A percentile compares a stretch with the other conserved stretches of the same genome.
phyloP scores from a whole-genome alignment of 2,329 filamentous ascomycete genomes.

The Neophaeococcomyces mojaviensis region DNA sequence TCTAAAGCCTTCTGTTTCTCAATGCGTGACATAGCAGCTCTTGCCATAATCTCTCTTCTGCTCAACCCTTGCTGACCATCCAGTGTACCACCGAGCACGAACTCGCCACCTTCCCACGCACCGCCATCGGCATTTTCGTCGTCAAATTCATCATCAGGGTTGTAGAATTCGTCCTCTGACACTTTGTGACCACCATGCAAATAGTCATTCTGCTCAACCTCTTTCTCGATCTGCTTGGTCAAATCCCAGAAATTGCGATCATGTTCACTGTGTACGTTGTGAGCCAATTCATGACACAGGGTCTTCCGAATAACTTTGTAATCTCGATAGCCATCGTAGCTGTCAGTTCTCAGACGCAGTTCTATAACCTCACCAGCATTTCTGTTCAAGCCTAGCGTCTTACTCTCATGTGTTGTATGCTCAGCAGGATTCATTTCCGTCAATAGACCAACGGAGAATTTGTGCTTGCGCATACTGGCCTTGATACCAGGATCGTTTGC shows the following conservation, averaged over 20 bases:
- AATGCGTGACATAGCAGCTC: conserved; percentile 62
- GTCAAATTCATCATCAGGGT: conserved; percentile 41
- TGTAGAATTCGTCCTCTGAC: conserved; percentile 52
- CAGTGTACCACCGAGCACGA: conserved; percentile 56
- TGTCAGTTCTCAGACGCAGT: conserved; percentile 82
- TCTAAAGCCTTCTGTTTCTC: conserved; percentile 37
- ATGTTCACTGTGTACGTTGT: conserved; percentile 81
- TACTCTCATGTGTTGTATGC: conserved; percentile 74
- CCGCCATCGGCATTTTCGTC: conserved; percentile 59
- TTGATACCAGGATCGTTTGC: conserved; percentile 79
- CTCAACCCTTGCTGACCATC: conserved; percentile 46
- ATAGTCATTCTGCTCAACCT: conserved; percentile 77
- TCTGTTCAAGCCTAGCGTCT: conserved; percentile 77
- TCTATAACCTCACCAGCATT: conserved; percentile 88
- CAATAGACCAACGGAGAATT: conserved; percentile 74
- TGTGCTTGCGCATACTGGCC: conserved; percentile 72
- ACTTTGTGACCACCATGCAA: conserved; percentile 60
- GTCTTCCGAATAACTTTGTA: conserved; percentile 88
- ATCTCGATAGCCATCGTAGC: conserved; percentile 85
- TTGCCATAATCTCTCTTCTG: conserved; percentile 66
- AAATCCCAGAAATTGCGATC: conserved; percentile 85
- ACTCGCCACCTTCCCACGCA: conserved; percentile 72
- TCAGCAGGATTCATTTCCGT: conserved; percentile 92
- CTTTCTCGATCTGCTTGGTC: conserved; percentile 72
- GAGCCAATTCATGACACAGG: conserved; percentile 87